Conservation (phyloP, 768 basidiomycete genomes). For the Leccinellum luteum region DNA sequence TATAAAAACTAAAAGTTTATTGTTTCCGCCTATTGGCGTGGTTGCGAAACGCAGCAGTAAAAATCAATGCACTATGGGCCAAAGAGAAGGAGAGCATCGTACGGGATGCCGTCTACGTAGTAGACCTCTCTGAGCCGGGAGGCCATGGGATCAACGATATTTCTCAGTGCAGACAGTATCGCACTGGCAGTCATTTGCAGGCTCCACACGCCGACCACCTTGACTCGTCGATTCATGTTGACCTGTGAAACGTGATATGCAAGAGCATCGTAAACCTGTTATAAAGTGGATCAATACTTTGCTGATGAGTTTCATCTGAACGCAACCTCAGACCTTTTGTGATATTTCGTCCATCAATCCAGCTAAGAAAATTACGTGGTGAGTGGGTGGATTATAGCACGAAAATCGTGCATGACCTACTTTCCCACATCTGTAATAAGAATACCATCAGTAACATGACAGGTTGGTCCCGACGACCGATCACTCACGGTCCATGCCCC, state of each 20-base stretch:
- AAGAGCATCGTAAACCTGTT: slow-evolving; percentile 85
- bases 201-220: slow-evolving; percentile 91
- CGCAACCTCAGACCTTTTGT: slow-evolving; percentile 53
- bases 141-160: slow-evolving; percentile 65
- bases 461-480: neutral
- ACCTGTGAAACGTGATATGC: slow-evolving; percentile 93
- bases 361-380: slow-evolving; percentile 45
- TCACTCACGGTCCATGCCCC: slow-evolving; percentile 90
- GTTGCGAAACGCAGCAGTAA: neutral
- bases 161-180: slow-evolving; percentile 75
- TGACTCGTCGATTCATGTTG: slow-evolving; percentile 85
- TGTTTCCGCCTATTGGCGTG: slow-evolving; percentile 3
- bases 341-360: slow-evolving; percentile 92
- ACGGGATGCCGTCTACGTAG: slow-evolving; percentile 32
- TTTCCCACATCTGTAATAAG: slow-evolving; percentile 80
- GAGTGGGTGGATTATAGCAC: neutral
- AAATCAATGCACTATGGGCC: slow-evolving; percentile 21
- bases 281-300: neutral
- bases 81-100: slow-evolving; percentile 26
- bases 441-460: slow-evolving; percentile 5
- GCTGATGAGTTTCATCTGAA: neutral
- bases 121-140: slow-evolving; percentile 29
- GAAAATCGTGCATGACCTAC: slow-evolving; percentile 42
- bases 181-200: slow-evolving; percentile 90
- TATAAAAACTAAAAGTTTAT: neutral